Percentiles rank a stretch among this genome's conserved stretches.
Conservation (phyloP, 2,329 filamentous ascomycete species). For the Xylaria arbuscula region DNA sequence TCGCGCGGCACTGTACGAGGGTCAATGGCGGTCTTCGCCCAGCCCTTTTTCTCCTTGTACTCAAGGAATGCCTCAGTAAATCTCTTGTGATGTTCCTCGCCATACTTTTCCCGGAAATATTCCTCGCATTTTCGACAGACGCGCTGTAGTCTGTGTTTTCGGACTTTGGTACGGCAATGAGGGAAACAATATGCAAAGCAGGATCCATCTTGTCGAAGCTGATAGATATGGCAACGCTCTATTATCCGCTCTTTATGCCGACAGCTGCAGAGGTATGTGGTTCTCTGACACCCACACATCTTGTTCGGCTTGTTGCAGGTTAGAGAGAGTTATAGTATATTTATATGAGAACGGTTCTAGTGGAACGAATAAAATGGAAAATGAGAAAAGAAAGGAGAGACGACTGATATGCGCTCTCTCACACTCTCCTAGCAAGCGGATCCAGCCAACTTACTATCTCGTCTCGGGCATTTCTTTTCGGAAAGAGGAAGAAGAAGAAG, state of each 20-base stretch:
- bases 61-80: conserved; percentile 42
- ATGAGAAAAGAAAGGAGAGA: conserved; percentile 15
- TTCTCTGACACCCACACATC: conserved; percentile 42
- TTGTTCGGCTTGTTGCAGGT: conserved; percentile 7
- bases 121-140: conserved; percentile 39
- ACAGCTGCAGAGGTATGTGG: conserved; percentile 41
- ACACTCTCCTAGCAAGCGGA: conserved; percentile 20
- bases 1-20: conserved; percentile 37
- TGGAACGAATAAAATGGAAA: not conserved
- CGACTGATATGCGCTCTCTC: conserved; percentile 2
- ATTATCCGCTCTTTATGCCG: conserved; percentile 41
- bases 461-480: not conserved
- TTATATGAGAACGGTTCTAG: not conserved
- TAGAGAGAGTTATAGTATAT: not conserved
- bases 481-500: not conserved
- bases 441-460: conserved; percentile 1
- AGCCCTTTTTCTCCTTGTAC: conserved; percentile 42
- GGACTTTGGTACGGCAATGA: conserved; percentile 26
- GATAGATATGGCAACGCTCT: conserved; percentile 38
- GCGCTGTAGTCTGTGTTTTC: conserved; percentile 3
- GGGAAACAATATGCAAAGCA: conserved; percentile 36
- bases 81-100: conserved; percentile 22
- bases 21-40: conserved; percentile 35
- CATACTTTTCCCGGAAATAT: conserved; percentile 40
- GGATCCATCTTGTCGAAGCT: conserved; percentile 29